Conservation (phyloP, 495 filamentous ascomycete genomes). For the Aspergillus biplanus region DNA sequence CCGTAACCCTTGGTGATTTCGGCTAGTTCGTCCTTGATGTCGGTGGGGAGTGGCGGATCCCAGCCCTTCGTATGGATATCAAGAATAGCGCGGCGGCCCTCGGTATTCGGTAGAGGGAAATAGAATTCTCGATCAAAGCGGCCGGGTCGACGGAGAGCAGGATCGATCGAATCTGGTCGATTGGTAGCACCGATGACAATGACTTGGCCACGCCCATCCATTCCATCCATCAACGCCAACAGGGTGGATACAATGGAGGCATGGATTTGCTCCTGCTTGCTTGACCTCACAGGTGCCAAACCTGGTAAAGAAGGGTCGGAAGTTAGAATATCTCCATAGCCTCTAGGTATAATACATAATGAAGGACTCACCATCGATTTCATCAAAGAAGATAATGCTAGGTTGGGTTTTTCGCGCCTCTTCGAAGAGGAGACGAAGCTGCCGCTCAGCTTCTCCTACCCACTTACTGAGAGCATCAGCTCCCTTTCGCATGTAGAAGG, state of each 20-base stretch:
- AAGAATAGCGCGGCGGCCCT: slow-evolving; percentile 80
- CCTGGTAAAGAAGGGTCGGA: slow-evolving; percentile 35
- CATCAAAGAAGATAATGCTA: slow-evolving; percentile 99
- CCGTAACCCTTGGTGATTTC: slow-evolving; percentile 93
- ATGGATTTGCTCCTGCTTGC: slow-evolving; percentile 98
- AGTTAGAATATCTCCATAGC: neutral
- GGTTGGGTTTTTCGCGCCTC: slow-evolving; percentile 94
- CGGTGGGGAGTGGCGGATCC: slow-evolving; percentile 72
- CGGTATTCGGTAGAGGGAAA: slow-evolving; percentile 84
- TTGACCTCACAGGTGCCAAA: slow-evolving; percentile 91
- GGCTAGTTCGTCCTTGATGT: slow-evolving; percentile 83
- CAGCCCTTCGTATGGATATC: slow-evolving; percentile 96
- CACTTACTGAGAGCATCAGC: slow-evolving; percentile 97
- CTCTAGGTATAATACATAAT: neutral
- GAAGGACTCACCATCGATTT: slow-evolving; percentile 77
- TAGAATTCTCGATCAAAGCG: slow-evolving; percentile 98
- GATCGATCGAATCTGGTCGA: slow-evolving; percentile 96
- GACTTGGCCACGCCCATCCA: slow-evolving; percentile 97
- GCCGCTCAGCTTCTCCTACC: slow-evolving; percentile 97
- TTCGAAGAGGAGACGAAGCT: slow-evolving; percentile 90
- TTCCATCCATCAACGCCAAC: slow-evolving; percentile 96
- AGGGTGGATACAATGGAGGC: slow-evolving; percentile 96
- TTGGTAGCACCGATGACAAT: slow-evolving; percentile 99
- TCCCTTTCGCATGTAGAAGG: slow-evolving; percentile 98
- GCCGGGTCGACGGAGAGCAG: slow-evolving; percentile 93